phyloP scores from a whole-genome alignment of 75 land plant genomes.

The Sequoia sempervirens region DNA sequence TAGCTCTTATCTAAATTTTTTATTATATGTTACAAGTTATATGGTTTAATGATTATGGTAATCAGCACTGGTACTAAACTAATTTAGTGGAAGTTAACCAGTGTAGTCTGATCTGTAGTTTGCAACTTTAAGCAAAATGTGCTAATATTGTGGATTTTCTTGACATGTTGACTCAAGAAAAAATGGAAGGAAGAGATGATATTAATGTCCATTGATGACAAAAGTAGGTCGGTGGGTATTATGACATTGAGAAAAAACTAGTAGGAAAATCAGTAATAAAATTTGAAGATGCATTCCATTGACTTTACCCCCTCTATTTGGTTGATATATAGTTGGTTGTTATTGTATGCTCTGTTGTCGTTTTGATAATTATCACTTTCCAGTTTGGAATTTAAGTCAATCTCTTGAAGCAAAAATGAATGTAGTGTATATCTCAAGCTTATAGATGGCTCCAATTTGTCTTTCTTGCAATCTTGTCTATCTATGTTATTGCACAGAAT shows the following conservation, averaged over 20 bases:
- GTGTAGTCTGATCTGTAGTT: neutral
- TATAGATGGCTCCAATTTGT: neutral
- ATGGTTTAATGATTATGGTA: no score
- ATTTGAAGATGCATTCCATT: neutral
- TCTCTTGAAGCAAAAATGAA: neutral
- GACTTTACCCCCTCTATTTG: neutral
- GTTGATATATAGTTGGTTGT: neutral
- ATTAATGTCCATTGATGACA: no score
- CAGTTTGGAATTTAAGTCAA: neutral
- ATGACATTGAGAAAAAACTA: neutral
- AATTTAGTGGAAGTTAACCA: neutral
- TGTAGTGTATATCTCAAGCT: neutral
- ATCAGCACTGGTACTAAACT: neutral
- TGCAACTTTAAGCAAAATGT: neutral
- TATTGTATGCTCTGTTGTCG: neutral
- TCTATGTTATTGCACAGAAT: neutral
- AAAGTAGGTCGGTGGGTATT: no score
- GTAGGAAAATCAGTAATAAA: neutral
- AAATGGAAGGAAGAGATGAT: neutral
- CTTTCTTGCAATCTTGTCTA: neutral
- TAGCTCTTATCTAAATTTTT: no score
- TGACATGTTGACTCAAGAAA: neutral
- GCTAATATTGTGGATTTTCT: neutral
- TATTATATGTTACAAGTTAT: no score
- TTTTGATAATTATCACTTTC: neutral